Evolutionary conservation across 2,329 filamentous ascomycete genomes (phyloP), one percentile per base, ranked within the genome.

Genomic region (Geosmithia flava): DNA sequence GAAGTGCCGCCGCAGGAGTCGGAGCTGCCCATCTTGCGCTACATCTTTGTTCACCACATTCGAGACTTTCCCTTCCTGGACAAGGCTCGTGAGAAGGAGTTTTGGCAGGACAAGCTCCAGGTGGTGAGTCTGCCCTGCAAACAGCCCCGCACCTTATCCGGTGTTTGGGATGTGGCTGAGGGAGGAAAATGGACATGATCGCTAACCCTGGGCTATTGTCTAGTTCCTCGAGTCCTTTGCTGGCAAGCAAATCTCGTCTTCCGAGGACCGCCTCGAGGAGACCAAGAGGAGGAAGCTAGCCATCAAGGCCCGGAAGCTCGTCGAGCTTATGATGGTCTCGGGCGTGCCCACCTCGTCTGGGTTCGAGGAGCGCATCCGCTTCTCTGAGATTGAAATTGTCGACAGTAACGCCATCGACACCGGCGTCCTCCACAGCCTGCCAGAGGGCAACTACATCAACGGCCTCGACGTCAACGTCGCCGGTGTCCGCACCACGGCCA

Each of bases 251-350:
- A 96, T 98, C 42, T 97, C 91, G 2, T 95, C 90, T 6, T 96
- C 91, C 5, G 93, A 97, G 67, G 93, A 98, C 62, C 81, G 93
- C 3, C 70, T 97, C 29, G 93, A 98, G 67, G 89, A 96, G 66
- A 97, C 93, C 10, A 98, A 98, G 71, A 80, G 93, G 50, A 78
- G 83, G 54, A 98, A 98, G 66, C 70, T 98, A 54, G 91, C 93
- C 3, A 74, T 83, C 57, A 98, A 98, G 75, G 88, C 87, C 45
- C 84, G 93, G 64, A 98, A 98, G 70, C 71, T 98, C 50, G 87
- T 98, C 11, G 93, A 98, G 72, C 74, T 98, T 52, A 98, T 98
- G 93, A 96, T 98, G 89, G 93, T 98, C 8, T 97, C 91, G 7
- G 93, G 93, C 39, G 85, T 98, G 50, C 87, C 87, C 33, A 98